phyloP scores from a whole-genome alignment of 441 rosid species.

The Gossypium davidsonii region DNA sequence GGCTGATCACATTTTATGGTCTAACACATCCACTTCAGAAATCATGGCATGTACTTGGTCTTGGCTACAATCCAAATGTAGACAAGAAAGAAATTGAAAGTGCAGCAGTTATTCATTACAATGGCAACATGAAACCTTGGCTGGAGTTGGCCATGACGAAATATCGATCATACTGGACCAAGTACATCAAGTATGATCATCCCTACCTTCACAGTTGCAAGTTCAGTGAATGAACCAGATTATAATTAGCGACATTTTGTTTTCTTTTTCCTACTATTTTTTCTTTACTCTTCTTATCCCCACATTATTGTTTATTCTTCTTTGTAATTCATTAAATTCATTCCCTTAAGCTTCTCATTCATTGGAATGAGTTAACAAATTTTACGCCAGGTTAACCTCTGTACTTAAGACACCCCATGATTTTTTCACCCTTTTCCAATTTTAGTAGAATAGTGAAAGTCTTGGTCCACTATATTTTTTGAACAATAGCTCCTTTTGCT shows the following conservation, averaged over 20 bases:
- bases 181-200: constrained; percentile 77
- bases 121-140: constrained; percentile 99
- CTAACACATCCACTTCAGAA: constrained; percentile 76
- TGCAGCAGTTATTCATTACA: constrained; percentile 90
- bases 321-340: constrained; percentile 42
- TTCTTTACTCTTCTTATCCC: constrained; percentile 13
- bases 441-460: constrained; percentile 5
- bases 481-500: neutral
- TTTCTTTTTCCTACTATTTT: neutral
- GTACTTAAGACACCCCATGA: constrained; percentile 16
- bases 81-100: constrained; percentile 66
- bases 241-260: neutral
- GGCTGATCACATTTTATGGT: constrained; percentile 82
- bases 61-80: constrained; percentile 88
- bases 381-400: constrained; percentile 21
- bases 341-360: constrained; percentile 17
- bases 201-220: constrained; percentile 78
- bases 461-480: constrained; percentile 10
- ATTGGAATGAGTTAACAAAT: constrained; percentile 24
- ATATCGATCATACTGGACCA: constrained; percentile 81
- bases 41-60: constrained; percentile 97
- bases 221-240: constrained; percentile 43
- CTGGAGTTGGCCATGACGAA: constrained; percentile 91
- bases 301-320: constrained; percentile 29
- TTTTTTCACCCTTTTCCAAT: neutral